These are phyloP conservation scores for Chaetomium globosum DNA, from an alignment of 2,329 filamentous ascomycete species.

Conservation along the genomic window DNA sequence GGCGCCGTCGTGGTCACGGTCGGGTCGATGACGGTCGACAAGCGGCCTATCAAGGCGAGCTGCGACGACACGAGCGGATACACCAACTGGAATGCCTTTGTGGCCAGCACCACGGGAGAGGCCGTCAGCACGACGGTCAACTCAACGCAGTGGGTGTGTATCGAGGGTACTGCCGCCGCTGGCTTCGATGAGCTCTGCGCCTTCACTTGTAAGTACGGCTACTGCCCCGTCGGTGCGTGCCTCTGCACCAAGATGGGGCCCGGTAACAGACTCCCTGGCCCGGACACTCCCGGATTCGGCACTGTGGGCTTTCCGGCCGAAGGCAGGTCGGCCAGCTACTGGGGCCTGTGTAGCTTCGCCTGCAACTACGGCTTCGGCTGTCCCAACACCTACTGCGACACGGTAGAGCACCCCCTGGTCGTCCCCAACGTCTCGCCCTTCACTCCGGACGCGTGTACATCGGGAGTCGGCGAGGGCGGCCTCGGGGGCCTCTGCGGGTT, in stretches of 20 bases:
- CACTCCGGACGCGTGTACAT: background rate
- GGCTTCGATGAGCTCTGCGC: constrained; percentile 37
- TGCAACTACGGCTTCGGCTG: constrained; percentile 17
- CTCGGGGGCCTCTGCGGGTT: constrained; percentile 4
- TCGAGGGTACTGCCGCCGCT: constrained; percentile 32
- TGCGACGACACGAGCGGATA: constrained; percentile 33
- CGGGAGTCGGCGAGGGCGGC: too few species aligned
- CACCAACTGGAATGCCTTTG: background rate
- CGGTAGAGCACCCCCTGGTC: background rate
- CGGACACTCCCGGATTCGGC: background rate
- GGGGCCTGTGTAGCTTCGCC: constrained; percentile 19
- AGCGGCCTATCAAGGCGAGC: constrained; percentile 34
- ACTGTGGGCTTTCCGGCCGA: constrained; percentile 32
- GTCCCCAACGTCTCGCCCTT: constrained; percentile 17
- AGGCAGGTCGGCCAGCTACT: constrained; percentile 30
- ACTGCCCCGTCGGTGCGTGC: constrained; percentile 38
- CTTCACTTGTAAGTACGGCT: constrained; percentile 38
- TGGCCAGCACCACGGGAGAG: background rate
- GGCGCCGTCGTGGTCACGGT: constrained; percentile 39
- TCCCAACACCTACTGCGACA: constrained; percentile 24
- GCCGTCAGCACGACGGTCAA: background rate
- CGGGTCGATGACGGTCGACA: constrained; percentile 34
- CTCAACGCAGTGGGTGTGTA: constrained; percentile 27
- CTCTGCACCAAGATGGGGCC: constrained; percentile 33
- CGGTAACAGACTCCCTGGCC: constrained; percentile 3